Percentiles rank a stretch among this genome's conserved stretches.
phyloP scores from a whole-genome alignment of 2,329 filamentous ascomycete genomes.

The Colletotrichum limetticola region DNA sequence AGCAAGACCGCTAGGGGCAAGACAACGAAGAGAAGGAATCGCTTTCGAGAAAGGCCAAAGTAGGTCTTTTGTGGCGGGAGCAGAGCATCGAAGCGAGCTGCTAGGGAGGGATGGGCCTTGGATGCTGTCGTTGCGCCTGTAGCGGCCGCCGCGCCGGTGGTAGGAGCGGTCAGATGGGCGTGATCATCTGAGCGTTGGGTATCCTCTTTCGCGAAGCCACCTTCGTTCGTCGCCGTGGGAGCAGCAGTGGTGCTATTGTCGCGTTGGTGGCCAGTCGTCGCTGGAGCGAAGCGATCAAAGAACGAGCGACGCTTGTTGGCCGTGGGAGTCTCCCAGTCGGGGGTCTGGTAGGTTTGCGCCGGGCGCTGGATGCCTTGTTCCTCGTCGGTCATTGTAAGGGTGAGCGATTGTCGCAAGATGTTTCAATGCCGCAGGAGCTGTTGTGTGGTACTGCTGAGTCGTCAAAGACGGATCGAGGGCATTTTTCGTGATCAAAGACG shows the following conservation, averaged over 20 bases:
- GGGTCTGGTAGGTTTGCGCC: slow-evolving; percentile 25
- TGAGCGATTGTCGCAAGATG: not conserved
- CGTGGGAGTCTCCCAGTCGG: slow-evolving; percentile 23
- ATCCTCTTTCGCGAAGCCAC: not conserved
- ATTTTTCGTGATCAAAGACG: not conserved
- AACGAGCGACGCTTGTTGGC: slow-evolving; percentile 21
- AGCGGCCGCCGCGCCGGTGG: not conserved
- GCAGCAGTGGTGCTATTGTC: not conserved
- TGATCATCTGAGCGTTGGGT: not conserved
- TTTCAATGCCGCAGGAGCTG: not conserved
- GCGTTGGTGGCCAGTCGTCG: not conserved
- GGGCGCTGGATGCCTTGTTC: slow-evolving; percentile 21
- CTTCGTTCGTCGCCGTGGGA: not conserved
- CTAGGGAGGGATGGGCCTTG: not conserved
- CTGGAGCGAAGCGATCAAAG: slow-evolving; percentile 9
- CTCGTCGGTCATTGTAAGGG: slow-evolving; percentile 11
- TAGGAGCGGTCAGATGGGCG: not conserved
- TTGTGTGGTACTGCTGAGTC: not conserved
- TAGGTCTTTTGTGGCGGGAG: slow-evolving; percentile 23
- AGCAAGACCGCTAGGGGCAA: slow-evolving; percentile 10
- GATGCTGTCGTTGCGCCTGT: not conserved
- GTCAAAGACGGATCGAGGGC: not conserved
- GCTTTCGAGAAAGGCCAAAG: slow-evolving; percentile 14
- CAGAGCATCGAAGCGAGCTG: slow-evolving; percentile 23
- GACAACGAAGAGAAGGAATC: slow-evolving; percentile 20